A percentile compares a stretch with the other conserved stretches of the same genome.
Conservation (phyloP, 176 grass and related monocot species). For the Puccinellia tenuiflora region DNA sequence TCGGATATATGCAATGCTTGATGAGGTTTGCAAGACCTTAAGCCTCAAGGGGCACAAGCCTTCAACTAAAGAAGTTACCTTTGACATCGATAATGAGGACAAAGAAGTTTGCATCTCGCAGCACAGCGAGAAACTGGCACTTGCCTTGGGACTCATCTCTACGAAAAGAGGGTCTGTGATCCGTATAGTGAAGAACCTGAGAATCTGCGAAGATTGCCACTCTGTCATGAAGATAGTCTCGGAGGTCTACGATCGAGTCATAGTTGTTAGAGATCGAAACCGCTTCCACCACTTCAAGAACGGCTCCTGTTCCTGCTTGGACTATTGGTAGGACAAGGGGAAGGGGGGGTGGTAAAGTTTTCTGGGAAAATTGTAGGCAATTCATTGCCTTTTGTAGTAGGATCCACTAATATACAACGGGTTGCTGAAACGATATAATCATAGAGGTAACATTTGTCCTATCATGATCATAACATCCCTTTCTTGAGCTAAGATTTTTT, state of each 20-base stretch:
- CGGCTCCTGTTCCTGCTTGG: constrained; percentile 36
- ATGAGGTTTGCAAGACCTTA: constrained; percentile 27
- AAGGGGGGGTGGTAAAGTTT: background rate
- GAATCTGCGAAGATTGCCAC: constrained; percentile 40
- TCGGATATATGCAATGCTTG: constrained; percentile 40
- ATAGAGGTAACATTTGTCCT: background rate
- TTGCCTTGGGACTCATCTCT: constrained; percentile 34
- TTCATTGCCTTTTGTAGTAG: background rate
- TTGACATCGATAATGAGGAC: constrained; percentile 37
- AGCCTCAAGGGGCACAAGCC: constrained; percentile 29
- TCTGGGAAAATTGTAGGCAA: background rate
- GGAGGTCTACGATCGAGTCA: constrained; percentile 23
- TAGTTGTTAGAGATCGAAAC: constrained; percentile 44
- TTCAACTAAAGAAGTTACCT: constrained; percentile 11
- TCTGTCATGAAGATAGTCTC: constrained; percentile 39
- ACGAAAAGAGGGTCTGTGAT: constrained; percentile 16
- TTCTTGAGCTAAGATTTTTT: background rate
- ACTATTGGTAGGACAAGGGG: constrained; percentile 31
- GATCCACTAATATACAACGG: background rate
- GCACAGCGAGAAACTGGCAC: constrained; percentile 39
- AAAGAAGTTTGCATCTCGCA: constrained; percentile 38
- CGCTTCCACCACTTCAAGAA: constrained; percentile 45
- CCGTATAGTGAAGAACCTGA: constrained; percentile 40
- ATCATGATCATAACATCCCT: background rate
- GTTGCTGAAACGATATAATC: background rate